Evolutionary conservation across 345 rosid genomes (phyloP).

Genomic region (Barbarea vulgaris): DNA sequence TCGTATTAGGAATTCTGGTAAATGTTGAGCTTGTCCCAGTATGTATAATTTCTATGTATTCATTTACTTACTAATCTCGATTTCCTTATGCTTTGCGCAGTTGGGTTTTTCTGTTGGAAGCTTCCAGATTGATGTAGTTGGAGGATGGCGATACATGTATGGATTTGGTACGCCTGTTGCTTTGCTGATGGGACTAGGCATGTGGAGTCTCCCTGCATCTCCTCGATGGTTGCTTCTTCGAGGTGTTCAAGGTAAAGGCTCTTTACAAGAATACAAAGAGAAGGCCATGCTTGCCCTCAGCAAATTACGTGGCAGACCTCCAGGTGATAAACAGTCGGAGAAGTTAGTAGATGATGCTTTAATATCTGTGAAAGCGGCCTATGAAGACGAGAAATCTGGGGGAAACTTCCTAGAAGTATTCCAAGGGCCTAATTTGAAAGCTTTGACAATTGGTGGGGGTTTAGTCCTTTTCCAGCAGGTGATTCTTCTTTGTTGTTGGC

Average conservation of each 20-base stretch:
- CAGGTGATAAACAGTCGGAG: constrained; percentile 70
- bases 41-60: neutral
- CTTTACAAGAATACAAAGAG: constrained; percentile 74
- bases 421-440: constrained; percentile 90
- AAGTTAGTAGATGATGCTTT: constrained; percentile 74
- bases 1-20: constrained; percentile 96
- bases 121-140: constrained; percentile 73
- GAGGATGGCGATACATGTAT: constrained; percentile 97
- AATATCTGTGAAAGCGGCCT: constrained; percentile 65
- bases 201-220: constrained; percentile 94
- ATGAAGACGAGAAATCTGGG: constrained; percentile 60
- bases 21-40: neutral
- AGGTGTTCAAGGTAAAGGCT: constrained; percentile 79
- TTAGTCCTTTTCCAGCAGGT: constrained; percentile 99
- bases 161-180: constrained; percentile 74
- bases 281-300: constrained; percentile 74
- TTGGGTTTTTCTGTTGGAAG: constrained; percentile 90
- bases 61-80: neutral
- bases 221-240: constrained; percentile 98
- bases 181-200: constrained; percentile 79
- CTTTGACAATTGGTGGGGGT: constrained; percentile 90
- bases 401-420: constrained; percentile 82
- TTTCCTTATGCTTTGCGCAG: constrained; percentile 43
- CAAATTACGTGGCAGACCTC: constrained; percentile 80
- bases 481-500: constrained; percentile 25